A percentile compares a stretch with the other conserved stretches of the same genome.
phyloP scores from a whole-genome alignment of 768 basidiomycete genomes.

The Rubroboletus satanas region DNA sequence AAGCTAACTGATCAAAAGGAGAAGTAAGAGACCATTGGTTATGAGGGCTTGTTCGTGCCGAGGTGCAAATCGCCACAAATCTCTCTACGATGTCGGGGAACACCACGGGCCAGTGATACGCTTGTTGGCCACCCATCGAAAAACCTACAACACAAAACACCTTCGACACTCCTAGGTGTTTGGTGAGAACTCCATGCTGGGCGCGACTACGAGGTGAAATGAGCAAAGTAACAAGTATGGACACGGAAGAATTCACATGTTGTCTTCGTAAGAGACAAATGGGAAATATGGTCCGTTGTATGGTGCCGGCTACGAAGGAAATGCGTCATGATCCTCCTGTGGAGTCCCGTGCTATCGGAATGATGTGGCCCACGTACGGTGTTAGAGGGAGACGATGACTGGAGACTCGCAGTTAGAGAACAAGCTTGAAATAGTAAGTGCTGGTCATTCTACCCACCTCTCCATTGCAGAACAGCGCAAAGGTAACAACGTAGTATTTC shows the following conservation, averaged over 20 bases:
- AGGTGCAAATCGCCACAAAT: conserved; percentile 46
- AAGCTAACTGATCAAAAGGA: background rate
- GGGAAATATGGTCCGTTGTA: conserved; percentile 62
- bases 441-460: conserved; percentile 38
- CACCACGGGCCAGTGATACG: conserved; percentile 57
- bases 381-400: conserved; percentile 64
- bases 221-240: background rate
- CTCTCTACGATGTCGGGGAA: conserved; percentile 54
- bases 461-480: conserved; percentile 56
- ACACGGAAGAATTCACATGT: conserved; percentile 38
- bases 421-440: background rate
- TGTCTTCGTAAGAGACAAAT: conserved; percentile 52
- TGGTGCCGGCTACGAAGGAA: conserved; percentile 40
- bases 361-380: conserved; percentile 23
- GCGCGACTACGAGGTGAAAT: conserved; percentile 39
- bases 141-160: conserved; percentile 40
- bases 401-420: background rate
- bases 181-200: conserved; percentile 50
- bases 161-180: conserved; percentile 11
- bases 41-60: conserved; percentile 52
- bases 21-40: conserved; percentile 44
- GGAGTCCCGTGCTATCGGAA: background rate
- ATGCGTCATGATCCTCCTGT: background rate
- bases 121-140: conserved; percentile 59
- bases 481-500: conserved; percentile 54